Evolutionary conservation across 1,284 basidiomycete species (phyloP), one percentile per base, ranked within the genome.

Genomic region (Trichosporon coremiiforme): DNA sequence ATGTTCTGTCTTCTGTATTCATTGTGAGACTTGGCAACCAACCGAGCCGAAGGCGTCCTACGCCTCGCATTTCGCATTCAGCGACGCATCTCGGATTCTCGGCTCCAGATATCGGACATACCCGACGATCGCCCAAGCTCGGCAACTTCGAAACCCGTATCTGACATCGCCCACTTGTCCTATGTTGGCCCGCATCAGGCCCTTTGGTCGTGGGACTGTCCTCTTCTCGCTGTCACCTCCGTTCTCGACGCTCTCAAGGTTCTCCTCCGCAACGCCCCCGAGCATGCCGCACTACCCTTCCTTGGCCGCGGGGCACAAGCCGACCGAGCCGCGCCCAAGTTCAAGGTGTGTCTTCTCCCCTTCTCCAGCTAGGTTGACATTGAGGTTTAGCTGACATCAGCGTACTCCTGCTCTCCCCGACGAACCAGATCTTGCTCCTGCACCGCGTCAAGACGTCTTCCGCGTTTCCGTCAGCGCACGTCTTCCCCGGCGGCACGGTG

Each of bases 401-500:
- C 25, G 57, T 73, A 12, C 64, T 73, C 35, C 38, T 73, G 22
- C 36, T 73, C 38, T 70, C 70, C 20, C 62, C 71, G 7, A 65
- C 57, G 5, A 73, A 73, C 57, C 41, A 73, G 64, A 47, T 73
- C 12, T 66, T 73, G 17, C 57, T 73, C 17, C 66, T 73, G 5
- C 71, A 69, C 50, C 69, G 71, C 64, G 71, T 73, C 36, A 41
- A 63, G 15, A 65, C 65, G 17, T 68, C 71, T 2, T 69, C 71
- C 1, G 55, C 69, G 3, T 73, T 73, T 31, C 64, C 71, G 4
- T 70, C 69, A 0, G 71, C 71, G 1, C 67, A 70, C 57, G 71
- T 68, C 9, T 73, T 73, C 15, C 67, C 71, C 12, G 71, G 71
- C 17, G 71, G 71, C 25, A 68, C 65, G n/a, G 55, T 73, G 15